Evolutionary conservation across 768 basidiomycete genomes (phyloP), one percentile per base, ranked within the genome.

Genomic region (Hortiboletus flavorubellus): DNA sequence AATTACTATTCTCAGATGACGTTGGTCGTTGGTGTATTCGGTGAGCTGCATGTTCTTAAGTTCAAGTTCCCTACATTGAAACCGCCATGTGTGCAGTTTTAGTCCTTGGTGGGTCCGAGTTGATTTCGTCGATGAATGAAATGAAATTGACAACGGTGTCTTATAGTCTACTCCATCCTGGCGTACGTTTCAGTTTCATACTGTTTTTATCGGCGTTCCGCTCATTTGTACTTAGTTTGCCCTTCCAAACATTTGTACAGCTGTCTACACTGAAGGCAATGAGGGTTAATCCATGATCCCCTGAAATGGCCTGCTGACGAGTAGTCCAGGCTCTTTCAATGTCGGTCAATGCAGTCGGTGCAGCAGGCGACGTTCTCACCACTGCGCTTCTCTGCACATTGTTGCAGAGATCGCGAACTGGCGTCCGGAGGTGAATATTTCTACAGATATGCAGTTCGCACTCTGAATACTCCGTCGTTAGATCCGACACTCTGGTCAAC

Each of bases 401-500:
- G 53, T 68, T 85, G 30, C 77, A 79, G 16, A 68, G 54, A 16
- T 76, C 80, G 1, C 72, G 80, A 9, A 82, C 81, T 6, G 80
- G 80, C 3, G 81, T 83, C 68, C 74, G 76, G 49, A 79, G 72
- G 81, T 67, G 21, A 41, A 2, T 50, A 35, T 21, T 83, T 83
- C 65, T 71, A 9, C 11, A 2, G 38, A 5, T 37, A 30, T 5
- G n/a, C 30, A 1, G 3, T 34, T 3, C 23, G 8, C 30, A 10
- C 37, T 53, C 33, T 54, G 35, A 58, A 56, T 29, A 5, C 10
- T 30, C 14, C 31, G 18, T 43, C 29, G 3, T 51, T 33, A 68
- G 67, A 46, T 80, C 80, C n/a, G 82, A 84, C 59, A 78, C 69
- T 0, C 78, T 84, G 71, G 79, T 84, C 57, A 85, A 77, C 54